Conservation (phyloP, 352 stramenopile species). For the Phytophthora pseudosyringae region DNA sequence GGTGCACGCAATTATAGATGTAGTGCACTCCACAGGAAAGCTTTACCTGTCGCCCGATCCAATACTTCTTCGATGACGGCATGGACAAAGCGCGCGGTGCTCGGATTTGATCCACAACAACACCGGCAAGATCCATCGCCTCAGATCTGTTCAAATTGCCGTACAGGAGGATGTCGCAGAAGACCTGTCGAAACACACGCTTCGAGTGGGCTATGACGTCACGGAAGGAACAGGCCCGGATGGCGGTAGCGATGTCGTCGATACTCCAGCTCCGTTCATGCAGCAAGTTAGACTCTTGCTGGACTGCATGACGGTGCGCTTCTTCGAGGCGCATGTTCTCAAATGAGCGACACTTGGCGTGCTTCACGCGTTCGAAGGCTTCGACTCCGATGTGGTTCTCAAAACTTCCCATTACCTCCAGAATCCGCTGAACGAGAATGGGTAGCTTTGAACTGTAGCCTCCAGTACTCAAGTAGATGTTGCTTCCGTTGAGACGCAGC, state of each 20-base stretch:
- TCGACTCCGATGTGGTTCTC: constrained; percentile 37
- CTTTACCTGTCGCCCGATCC: constrained; percentile 36
- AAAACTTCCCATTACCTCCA: constrained; percentile 45
- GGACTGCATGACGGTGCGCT: constrained; percentile 49
- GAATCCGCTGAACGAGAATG: constrained; percentile 46
- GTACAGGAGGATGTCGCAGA: constrained; percentile 55
- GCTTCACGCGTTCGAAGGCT: constrained; percentile 52
- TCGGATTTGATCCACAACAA: constrained; percentile 37
- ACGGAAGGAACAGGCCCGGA: constrained; percentile 26
- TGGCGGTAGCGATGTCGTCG: constrained; percentile 46
- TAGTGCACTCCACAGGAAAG: constrained; percentile 33
- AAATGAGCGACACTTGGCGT: constrained; percentile 46
- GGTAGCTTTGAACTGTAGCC: constrained; percentile 58
- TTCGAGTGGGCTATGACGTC: constrained; percentile 43
- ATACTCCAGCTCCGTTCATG: constrained; percentile 42
- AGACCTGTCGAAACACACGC: constrained; percentile 45
- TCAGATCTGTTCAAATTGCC: constrained; percentile 52
- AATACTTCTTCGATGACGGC: constrained; percentile 37
- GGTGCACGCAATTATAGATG: constrained; percentile 40
- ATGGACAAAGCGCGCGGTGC: constrained; percentile 18
- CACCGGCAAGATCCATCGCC: constrained; percentile 27
- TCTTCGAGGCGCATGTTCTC: constrained; percentile 63
- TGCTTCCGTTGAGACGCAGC: constrained; percentile 42
- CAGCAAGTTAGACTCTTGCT: constrained; percentile 41
- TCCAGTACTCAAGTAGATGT: constrained; percentile 50